These are phyloP conservation scores for Kalmusia sp. DNA, from an alignment of 2,329 filamentous ascomycete species.

Conservation along the genomic window DNA sequence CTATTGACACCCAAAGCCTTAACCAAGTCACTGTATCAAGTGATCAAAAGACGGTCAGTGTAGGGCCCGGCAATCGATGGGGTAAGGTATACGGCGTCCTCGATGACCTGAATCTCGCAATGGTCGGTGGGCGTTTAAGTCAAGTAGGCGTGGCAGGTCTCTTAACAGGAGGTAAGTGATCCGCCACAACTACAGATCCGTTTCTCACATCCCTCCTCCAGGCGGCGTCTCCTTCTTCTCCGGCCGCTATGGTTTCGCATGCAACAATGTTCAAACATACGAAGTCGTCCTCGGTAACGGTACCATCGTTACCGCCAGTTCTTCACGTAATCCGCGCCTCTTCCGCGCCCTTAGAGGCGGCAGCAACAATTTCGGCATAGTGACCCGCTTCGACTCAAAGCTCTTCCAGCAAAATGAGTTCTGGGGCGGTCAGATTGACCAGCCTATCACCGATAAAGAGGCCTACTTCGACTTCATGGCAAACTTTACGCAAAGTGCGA, in stretches of 20 bases:
- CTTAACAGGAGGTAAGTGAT: conserved; percentile 28
- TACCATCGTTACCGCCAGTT: conserved; percentile 36
- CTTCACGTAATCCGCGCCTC: conserved; percentile 28
- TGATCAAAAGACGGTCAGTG: conserved; percentile 23
- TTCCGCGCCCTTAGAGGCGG: conserved; percentile 39
- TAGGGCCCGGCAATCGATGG: conserved; percentile 35
- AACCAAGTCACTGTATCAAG: conserved; percentile 27
- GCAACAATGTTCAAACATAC: conserved; percentile 35
- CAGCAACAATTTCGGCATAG: conserved; percentile 40
- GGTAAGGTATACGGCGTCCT: conserved; percentile 28
- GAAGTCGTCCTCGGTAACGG: conserved; percentile 44
- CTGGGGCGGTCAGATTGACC: conserved; percentile 46
- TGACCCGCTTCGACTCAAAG: conserved; percentile 30
- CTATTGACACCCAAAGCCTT: conserved; percentile 34
- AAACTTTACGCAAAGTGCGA: conserved; percentile 24
- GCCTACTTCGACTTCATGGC: conserved; percentile 23
- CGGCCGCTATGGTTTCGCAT: conserved; percentile 33
- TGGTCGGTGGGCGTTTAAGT: conserved; percentile 29
- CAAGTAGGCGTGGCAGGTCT: conserved; percentile 32
- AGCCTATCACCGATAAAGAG: conserved; percentile 26
- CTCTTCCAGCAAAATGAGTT: conserved; percentile 22
- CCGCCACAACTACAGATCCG: too few species aligned
- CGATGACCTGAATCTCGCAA: conserved; percentile 26
- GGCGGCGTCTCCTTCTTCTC: conserved; percentile 41
- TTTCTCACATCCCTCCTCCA: conserved; percentile 3